Conservation (phyloP, 371 early-diverging fungal genomes). For the Mucor mucedo region DNA sequence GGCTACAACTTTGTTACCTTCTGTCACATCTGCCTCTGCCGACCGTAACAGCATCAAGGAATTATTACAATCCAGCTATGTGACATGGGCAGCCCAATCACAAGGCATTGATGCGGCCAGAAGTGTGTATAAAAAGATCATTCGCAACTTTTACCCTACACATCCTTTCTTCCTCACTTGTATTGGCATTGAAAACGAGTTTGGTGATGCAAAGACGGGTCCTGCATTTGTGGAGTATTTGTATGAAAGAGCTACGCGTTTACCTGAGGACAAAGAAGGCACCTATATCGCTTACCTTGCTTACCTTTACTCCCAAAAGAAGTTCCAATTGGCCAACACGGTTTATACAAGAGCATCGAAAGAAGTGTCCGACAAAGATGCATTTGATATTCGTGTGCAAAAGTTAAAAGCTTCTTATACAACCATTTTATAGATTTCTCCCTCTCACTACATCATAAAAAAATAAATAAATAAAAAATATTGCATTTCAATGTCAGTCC, state of each 20-base stretch:
- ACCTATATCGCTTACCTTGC: conserved; percentile 66
- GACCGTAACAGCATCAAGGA: conserved; percentile 55
- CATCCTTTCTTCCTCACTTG: conserved; percentile 63
- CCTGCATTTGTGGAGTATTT: conserved; percentile 49
- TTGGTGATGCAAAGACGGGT: conserved; percentile 31
- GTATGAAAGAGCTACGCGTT: conserved; percentile 64
- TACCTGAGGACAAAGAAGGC: conserved; percentile 56
- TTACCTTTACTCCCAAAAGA: conserved; percentile 61
- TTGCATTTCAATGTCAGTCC: too few species aligned
- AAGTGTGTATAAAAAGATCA: conserved; percentile 52
- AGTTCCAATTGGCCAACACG: conserved; percentile 52
- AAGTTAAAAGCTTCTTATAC: conserved; percentile 9
- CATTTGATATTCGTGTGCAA: conserved; percentile 46
- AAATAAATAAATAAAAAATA: too few species aligned
- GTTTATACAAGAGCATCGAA: conserved; percentile 71
- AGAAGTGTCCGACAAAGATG: conserved; percentile 59
- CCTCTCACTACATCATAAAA: too few species aligned
- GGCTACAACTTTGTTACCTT: conserved; percentile 52
- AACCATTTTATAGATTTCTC: neutral
- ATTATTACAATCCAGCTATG: conserved; percentile 50
- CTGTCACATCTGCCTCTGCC: conserved; percentile 44
- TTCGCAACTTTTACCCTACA: conserved; percentile 64
- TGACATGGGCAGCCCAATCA: conserved; percentile 48
- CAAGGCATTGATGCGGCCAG: conserved; percentile 62
- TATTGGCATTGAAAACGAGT: conserved; percentile 60